phyloP scores from a whole-genome alignment of 768 basidiomycete species.

The Boletus rex-veris region DNA sequence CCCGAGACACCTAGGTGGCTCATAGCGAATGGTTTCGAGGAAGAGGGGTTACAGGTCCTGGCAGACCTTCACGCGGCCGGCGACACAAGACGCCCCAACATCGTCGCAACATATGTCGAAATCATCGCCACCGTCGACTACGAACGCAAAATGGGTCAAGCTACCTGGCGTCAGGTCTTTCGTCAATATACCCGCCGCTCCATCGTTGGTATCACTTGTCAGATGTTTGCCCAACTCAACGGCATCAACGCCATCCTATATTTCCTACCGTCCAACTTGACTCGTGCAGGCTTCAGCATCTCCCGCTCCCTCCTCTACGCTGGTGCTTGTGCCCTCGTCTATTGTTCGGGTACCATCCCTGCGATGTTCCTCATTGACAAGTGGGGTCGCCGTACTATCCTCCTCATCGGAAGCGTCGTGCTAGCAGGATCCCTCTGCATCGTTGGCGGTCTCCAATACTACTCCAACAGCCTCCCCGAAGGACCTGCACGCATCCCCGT shows the following conservation, averaged over 20 bases:
- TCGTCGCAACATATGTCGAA: conserved; percentile 43
- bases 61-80: conserved; percentile 58
- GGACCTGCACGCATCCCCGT: conserved; percentile 29
- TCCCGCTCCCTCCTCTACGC: conserved; percentile 44
- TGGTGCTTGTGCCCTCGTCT: conserved; percentile 45
- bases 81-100: conserved; percentile 39
- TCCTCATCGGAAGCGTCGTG: conserved; percentile 44
- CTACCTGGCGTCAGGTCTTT: conserved; percentile 49
- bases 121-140: conserved; percentile 39
- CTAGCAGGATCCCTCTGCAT: conserved; percentile 45
- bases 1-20: conserved; percentile 56
- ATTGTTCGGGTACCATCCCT: conserved; percentile 49
- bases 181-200: conserved; percentile 47
- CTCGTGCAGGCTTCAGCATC: conserved; percentile 46
- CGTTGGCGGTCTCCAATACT: conserved; percentile 51
- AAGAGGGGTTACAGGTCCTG: conserved; percentile 48
- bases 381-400: conserved; percentile 49
- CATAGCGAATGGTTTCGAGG: conserved; percentile 48
- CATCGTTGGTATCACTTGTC: conserved; percentile 50
- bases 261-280: conserved; percentile 51
- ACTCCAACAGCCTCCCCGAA: conserved; percentile 37
- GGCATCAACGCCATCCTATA: conserved; percentile 58
- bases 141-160: conserved; percentile 39
- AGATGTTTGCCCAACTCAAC: conserved; percentile 54
- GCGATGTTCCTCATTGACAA: conserved; percentile 52